Base-by-base conservation (phyloP, 78 protist species). In the Dictyostelium purpureum region DNA sequence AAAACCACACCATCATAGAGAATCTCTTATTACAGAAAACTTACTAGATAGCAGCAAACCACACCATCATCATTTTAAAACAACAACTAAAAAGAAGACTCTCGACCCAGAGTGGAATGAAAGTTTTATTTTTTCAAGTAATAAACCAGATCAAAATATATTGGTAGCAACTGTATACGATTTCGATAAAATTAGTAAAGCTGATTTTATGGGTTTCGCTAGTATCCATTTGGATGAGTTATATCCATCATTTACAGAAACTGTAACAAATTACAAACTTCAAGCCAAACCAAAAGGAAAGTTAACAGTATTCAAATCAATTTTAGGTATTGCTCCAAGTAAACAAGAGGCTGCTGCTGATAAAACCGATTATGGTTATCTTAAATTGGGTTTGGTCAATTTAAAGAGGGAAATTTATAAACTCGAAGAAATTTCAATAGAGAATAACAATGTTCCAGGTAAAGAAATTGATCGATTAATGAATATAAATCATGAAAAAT, bases 31-130 rank as follows among this genome's bases (percentile, higher is more conserved):
- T 40, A 65, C 43, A 16, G 10, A 12, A 18, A 24, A n/a, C 51
- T 78, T 21, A 38, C 56, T 42, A 19, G 19, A 21, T 38, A 43
- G 28, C 18, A 59, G 49, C 38, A 28, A 28, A 43, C 26, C 12
- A 19, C 83, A 21, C 7, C 38, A 24, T 59, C 73, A 43, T 61
- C 87, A 28, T 66, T 66, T 35, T 78, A 78, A 24, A 47, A 56
- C 90, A 2, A 51, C 90, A 1, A 38, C 24, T 67, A 69, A 71
- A 66, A 83, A 83, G 47, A 43, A 21, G 2, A 54, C 57, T 19
- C 19, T 83, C 7, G 28, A 54, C 26, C 90, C 90, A 56, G 80
- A 35, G 10, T 83, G 80, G 79, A 67, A 83, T 31, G 90, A 83
- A 57, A 18, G 31, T 6, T 83, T 83, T 71, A 26, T 56, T 7